Evolutionary conservation across 768 basidiomycete species (phyloP), one percentile per base, ranked within the genome.

Genomic region (Chiua virens): DNA sequence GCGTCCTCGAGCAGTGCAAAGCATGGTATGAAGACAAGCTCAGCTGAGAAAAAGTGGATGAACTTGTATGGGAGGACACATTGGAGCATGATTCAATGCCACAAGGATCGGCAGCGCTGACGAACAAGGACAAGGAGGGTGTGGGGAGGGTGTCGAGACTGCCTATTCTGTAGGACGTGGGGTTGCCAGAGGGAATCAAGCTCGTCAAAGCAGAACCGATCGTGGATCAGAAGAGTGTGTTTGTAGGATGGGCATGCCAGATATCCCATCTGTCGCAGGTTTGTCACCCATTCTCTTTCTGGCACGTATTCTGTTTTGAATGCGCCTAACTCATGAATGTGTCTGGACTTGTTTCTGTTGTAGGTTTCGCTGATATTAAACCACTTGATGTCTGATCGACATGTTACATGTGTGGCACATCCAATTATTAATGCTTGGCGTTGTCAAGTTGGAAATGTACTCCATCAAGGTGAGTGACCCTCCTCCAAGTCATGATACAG

Each of bases 361-460:
- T n/a, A 92, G 86, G 87, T 94, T 18, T 80, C 85, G 9, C 59
- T 79, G 3, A 78, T 93, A 38, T 65, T 93, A 28, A 74, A 82
- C 0, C 73, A 85, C 58, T 71, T 94, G 8, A 78, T 86, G 72
- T 76, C 83, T 2, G 90, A 93, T 64, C 73, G 82, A 47, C 80
- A 82, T 40, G 86, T 90, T 64, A 75, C 87, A 14, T 79, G 86
- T 8, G 88, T 87, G 1, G 81, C 87, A 21, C 89, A 87, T 71
- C 89, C 89, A 15, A 76, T 84, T 28, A 92, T 92, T 54, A 84
- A 90, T 50, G 89, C 90, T 42, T 92, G 89, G 86, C 77, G 87
- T 58, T 89, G 87, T 74, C 80, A 81, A 62, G 77, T 83, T 4
- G 82, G 82, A 38, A 76, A 68, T 40, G 67, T 88, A 2, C 71